Conservation (phyloP, 805 yeast species). For the Isabelozyma gotoi region DNA sequence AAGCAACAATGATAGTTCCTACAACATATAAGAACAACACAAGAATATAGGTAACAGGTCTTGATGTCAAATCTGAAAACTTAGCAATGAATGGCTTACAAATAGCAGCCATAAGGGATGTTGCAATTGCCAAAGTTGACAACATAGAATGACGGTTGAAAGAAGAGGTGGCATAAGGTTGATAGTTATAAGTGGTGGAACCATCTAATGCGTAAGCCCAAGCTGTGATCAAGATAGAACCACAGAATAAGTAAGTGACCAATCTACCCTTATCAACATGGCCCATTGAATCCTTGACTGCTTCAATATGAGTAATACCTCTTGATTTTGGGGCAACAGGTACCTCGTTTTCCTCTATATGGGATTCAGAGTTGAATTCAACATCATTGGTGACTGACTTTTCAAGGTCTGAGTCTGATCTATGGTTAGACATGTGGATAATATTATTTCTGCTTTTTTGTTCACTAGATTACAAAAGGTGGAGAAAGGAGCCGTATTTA, state of each 20-base stretch:
- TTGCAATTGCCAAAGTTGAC: slow-evolving; percentile 18
- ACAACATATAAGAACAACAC: slow-evolving; percentile 15
- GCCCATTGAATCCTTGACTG: slow-evolving; percentile 13
- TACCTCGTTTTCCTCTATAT: neutral
- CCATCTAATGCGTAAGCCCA: slow-evolving; percentile 28
- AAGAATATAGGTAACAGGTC: slow-evolving; percentile 19
- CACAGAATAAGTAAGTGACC: slow-evolving; percentile 9
- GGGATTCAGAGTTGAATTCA: neutral
- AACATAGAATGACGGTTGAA: slow-evolving; percentile 18
- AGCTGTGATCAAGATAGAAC: slow-evolving; percentile 17
- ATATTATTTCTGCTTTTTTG: too few species aligned
- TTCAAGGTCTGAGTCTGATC: neutral
- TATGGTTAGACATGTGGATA: neutral
- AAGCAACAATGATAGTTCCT: slow-evolving; percentile 21
- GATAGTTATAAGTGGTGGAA: slow-evolving; percentile 28
- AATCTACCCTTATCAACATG: slow-evolving; percentile 10
- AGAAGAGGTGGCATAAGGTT: slow-evolving; percentile 30
- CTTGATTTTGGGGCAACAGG: slow-evolving; percentile 7
- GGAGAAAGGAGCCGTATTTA: too few species aligned
- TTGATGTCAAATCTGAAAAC: slow-evolving; percentile 21
- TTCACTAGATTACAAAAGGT: too few species aligned
- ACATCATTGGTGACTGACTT: neutral
- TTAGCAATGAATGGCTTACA: slow-evolving; percentile 22
- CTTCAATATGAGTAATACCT: slow-evolving; percentile 26
- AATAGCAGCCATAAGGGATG: slow-evolving; percentile 19